Percentiles rank a stretch among this genome's conserved stretches.
phyloP scores from a whole-genome alignment of 2,329 filamentous ascomycete genomes.

The Huntiella savannae region DNA sequence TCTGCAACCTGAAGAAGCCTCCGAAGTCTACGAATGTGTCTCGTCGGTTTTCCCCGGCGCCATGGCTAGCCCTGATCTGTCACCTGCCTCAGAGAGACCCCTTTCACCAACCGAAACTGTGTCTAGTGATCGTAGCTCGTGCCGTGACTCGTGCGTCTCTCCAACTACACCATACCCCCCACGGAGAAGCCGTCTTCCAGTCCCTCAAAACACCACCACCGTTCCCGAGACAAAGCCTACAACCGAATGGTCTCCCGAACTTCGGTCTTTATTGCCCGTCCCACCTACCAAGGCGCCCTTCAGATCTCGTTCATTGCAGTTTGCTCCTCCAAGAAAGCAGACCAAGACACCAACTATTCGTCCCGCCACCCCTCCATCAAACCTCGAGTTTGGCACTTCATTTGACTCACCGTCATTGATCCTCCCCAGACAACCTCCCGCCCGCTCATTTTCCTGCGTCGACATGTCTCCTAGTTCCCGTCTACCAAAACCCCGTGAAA shows the following conservation, averaged over 20 bases:
- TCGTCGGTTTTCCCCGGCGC: slow-evolving; percentile 6
- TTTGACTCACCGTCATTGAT: neutral
- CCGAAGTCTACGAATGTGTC: slow-evolving; percentile 6
- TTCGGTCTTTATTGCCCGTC: slow-evolving; percentile 2
- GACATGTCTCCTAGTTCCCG: slow-evolving; percentile 3
- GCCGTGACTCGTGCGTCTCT: slow-evolving; percentile 10
- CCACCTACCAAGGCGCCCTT: slow-evolving; percentile 6
- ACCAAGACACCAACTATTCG: slow-evolving; percentile 3
- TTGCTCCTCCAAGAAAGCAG: slow-evolving; percentile 5
- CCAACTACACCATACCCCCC: slow-evolving; percentile 11
- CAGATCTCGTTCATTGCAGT: slow-evolving; percentile 7
- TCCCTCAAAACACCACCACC: neutral
- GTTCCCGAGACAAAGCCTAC: slow-evolving; percentile 2
- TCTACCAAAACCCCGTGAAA: neutral
- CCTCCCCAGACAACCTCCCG: neutral
- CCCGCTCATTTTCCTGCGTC: slow-evolving; percentile 3
- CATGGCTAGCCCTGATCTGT: neutral
- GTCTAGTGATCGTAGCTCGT: slow-evolving; percentile 11
- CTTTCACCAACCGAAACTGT: slow-evolving; percentile 11
- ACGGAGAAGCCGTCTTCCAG: neutral
- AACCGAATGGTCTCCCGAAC: slow-evolving; percentile 7
- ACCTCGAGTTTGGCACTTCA: neutral
- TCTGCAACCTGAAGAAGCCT: neutral
- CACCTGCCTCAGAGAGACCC: slow-evolving; percentile 2
- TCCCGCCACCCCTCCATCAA: slow-evolving; percentile 8